Base-by-base conservation (phyloP, 2,329 filamentous ascomycete species). In the Aspergillus novofumigatus region DNA sequence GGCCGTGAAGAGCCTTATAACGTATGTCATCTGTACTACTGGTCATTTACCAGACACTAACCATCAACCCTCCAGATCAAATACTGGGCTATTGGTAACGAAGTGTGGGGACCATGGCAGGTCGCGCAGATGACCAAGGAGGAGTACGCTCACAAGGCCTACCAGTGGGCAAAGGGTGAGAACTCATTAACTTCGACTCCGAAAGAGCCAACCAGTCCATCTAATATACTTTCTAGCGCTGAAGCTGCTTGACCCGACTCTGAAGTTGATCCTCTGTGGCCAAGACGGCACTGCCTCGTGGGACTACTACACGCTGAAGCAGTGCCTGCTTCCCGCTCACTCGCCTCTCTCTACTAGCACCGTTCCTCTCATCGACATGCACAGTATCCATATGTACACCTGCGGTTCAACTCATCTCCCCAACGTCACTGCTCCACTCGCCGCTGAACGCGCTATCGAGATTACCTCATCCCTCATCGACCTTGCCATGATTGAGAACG, bases 61-160 rank as follows among this genome's bases (percentile, higher is more conserved):
- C 38, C 38, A 41, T 54, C 21, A 50, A 67, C 65, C 55, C 23
- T 20, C 3, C 49, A 74, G 72, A 77, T 92, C 66, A 91, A 90
- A 75, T 93, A 92, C 79, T 94, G 90, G 90, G 89, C 89, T 1
- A 82, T 94, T 26, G 90, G 90, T 9, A 94, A 94, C 73, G 85
- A 88, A 66, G 81, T 81, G 60, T 85, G 81, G 80, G 83, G 83
- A 3, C 81, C 81, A 3, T 85, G 82, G 81, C 82, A 84, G 66
- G 81, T 85, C 28, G 81, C 79, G 54, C 81, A 85, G 64, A 80
- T 81, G 74, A 84, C 81, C 57, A 83, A 83, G 65, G 81, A 84
- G 66, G 80, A 78, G 61, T 86, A 85, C 63, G 79, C 83, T 10
- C 80, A 83, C 65, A 81, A 81, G 59, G 83, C 83, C 17, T 80